A percentile compares a stretch with the other conserved stretches of the same genome.
Evolutionary conservation across 805 yeast species (phyloP).

Genomic region (Sporopachydermia lactativora): DNA sequence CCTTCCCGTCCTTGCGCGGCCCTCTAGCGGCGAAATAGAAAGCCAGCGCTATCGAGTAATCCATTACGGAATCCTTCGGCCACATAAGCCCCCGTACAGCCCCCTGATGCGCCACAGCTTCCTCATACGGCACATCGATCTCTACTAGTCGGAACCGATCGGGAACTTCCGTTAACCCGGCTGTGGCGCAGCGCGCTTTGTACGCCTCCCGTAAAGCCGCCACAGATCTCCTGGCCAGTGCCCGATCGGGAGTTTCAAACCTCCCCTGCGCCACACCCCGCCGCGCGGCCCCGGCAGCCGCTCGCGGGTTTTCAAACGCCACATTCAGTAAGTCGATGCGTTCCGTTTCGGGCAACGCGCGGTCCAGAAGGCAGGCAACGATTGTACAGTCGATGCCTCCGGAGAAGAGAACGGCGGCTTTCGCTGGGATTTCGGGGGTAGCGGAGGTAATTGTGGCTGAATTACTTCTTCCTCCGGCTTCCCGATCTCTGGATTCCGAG

Average conservation of each 20-base stretch:
- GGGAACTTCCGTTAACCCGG: background rate
- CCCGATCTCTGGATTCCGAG: too few species aligned
- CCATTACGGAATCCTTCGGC: slow-evolving; percentile 90
- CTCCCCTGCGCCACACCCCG: slow-evolving; percentile 23
- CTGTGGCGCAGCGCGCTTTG: slow-evolving; percentile 25
- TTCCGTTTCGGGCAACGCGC: slow-evolving; percentile 10
- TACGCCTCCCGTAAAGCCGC: slow-evolving; percentile 30
- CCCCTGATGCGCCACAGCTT: slow-evolving; percentile 36
- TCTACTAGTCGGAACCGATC: slow-evolving; percentile 36
- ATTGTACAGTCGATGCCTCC: slow-evolving; percentile 95
- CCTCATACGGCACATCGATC: slow-evolving; percentile 58
- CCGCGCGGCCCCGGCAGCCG: slow-evolving; percentile 25
- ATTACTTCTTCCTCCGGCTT: too few species aligned
- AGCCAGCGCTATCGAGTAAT: slow-evolving; percentile 86
- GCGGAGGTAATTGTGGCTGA: too few species aligned
- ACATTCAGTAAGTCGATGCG: slow-evolving; percentile 74
- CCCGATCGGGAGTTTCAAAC: slow-evolving; percentile 73
- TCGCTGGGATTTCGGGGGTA: slow-evolving; percentile 14
- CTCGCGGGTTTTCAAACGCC: slow-evolving; percentile 83
- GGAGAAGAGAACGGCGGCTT: slow-evolving; percentile 60
- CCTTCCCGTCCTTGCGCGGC: slow-evolving; percentile 18
- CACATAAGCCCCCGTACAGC: slow-evolving; percentile 54
- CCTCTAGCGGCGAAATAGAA: slow-evolving; percentile 82
- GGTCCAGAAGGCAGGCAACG: slow-evolving; percentile 34
- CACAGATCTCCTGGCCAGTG: slow-evolving; percentile 55